phyloP scores from a whole-genome alignment of 768 basidiomycete species.

The Gymnopilus dilepis region DNA sequence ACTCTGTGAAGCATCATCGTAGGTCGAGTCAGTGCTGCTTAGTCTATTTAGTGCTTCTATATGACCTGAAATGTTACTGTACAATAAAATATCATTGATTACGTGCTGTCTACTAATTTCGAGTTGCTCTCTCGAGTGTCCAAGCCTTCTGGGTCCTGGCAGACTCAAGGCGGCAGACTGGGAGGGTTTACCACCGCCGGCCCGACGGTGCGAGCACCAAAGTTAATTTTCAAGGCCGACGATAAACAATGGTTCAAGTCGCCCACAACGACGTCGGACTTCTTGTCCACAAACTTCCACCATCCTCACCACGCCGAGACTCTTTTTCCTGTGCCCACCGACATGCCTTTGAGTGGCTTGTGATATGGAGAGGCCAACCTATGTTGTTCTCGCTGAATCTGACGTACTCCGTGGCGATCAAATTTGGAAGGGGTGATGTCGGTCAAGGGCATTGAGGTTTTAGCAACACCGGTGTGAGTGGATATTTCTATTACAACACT shows the following conservation, averaged over 20 bases:
- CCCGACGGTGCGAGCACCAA: too few species aligned
- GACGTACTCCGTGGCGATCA: background rate
- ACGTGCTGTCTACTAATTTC: background rate
- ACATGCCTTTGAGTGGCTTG: too few species aligned
- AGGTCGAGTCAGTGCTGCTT: background rate
- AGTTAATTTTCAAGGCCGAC: background rate
- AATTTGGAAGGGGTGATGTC: background rate
- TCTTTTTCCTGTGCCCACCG: too few species aligned
- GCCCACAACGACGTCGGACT: conserved; percentile 4
- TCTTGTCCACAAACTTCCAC: conserved; percentile 8
- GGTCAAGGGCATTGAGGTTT: background rate
- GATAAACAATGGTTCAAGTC: background rate
- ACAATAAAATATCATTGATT: background rate
- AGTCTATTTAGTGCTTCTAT: background rate
- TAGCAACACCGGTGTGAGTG: conserved; percentile 7
- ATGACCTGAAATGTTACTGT: background rate
- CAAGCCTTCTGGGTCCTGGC: too few species aligned
- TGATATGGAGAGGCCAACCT: too few species aligned
- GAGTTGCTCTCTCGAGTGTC: too few species aligned
- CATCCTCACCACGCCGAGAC: conserved; percentile 31
- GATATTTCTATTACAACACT: background rate
- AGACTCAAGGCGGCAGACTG: too few species aligned
- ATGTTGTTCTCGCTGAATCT: too few species aligned
- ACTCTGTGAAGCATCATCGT: background rate
- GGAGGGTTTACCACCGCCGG: too few species aligned